phyloP scores from a whole-genome alignment of 345 rosid species.

The Toxicodendron radicans region DNA sequence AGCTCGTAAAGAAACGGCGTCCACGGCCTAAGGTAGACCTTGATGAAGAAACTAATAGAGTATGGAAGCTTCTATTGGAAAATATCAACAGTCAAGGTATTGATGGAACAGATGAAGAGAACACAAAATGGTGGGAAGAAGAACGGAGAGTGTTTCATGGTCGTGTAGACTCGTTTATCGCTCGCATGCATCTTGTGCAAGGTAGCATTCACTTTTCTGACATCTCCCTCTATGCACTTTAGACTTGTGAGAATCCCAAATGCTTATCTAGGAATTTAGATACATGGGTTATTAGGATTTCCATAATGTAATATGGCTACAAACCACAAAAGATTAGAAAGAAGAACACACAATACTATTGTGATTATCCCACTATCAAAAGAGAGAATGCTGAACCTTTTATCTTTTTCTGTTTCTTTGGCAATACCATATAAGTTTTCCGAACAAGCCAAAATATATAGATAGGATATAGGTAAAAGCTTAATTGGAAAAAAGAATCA shows the following conservation, averaged over 20 bases:
- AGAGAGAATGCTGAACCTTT: neutral
- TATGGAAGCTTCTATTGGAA: slow-evolving; percentile 78
- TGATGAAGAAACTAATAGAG: slow-evolving; percentile 80
- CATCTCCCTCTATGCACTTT: slow-evolving; percentile 13
- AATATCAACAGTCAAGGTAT: slow-evolving; percentile 69
- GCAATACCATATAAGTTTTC: neutral
- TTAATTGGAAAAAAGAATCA: neutral
- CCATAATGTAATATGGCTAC: neutral
- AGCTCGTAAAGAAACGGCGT: slow-evolving; percentile 43
- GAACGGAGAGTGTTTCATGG: slow-evolving; percentile 77
- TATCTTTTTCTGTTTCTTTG: neutral
- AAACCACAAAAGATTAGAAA: neutral
- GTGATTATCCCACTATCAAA: neutral
- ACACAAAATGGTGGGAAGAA: slow-evolving; percentile 75
- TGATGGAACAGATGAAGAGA: slow-evolving; percentile 71
- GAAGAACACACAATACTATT: neutral
- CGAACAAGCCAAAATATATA: neutral
- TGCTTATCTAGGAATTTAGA: neutral
- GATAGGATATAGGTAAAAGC: neutral
- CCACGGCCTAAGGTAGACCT: slow-evolving; percentile 81
- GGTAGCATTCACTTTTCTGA: slow-evolving; percentile 42
- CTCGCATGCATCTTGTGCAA: slow-evolving; percentile 97
- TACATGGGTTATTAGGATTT: neutral
- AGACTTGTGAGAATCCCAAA: neutral
- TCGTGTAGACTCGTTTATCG: slow-evolving; percentile 84